Conservation (phyloP, 306 rosid genomes). For the Prosopis cineraria region DNA sequence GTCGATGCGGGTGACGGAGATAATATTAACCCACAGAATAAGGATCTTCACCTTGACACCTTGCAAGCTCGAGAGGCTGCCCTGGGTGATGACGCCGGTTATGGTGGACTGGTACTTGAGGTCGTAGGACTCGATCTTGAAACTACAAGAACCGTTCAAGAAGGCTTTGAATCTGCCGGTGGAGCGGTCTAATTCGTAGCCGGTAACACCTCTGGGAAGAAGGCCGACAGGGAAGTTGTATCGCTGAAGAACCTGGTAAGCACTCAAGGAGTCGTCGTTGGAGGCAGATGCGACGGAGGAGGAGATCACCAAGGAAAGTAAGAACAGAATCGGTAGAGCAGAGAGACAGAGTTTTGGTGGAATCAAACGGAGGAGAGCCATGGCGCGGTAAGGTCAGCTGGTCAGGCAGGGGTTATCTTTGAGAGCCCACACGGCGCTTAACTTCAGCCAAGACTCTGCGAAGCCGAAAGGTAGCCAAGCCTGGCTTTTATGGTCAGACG, state of each 20-base stretch:
- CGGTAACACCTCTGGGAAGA: slow-evolving; percentile 52
- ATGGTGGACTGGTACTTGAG: slow-evolving; percentile 57
- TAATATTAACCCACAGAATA: slow-evolving; percentile 53
- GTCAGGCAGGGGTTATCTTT: too few species aligned
- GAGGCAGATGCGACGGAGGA: slow-evolving; percentile 29
- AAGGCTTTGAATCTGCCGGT: slow-evolving; percentile 55
- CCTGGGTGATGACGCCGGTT: slow-evolving; percentile 44
- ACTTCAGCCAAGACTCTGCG: too few species aligned
- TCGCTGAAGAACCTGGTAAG: slow-evolving; percentile 49
- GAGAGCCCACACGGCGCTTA: too few species aligned
- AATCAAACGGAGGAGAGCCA: slow-evolving; percentile 6
- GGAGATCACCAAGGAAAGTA: slow-evolving; percentile 17
- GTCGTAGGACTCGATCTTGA: slow-evolving; percentile 44
- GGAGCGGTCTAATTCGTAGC: slow-evolving; percentile 48
- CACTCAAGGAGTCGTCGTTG: slow-evolving; percentile 17
- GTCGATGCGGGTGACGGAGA: slow-evolving; percentile 36
- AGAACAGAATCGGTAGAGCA: not conserved
- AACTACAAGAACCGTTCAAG: slow-evolving; percentile 46
- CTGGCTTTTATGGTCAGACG: too few species aligned
- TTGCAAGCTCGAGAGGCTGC: slow-evolving; percentile 45
- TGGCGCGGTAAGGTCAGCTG: not conserved
- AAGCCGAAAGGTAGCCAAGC: too few species aligned
- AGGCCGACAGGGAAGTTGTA: slow-evolving; percentile 57
- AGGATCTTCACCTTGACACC: slow-evolving; percentile 54
- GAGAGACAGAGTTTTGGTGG: slow-evolving; percentile 1